A percentile compares a stretch with the other conserved stretches of the same genome.
These are phyloP conservation scores for Trichoderma koningii DNA, from an alignment of 2,329 filamentous ascomycete species.

Conservation along the genomic window DNA sequence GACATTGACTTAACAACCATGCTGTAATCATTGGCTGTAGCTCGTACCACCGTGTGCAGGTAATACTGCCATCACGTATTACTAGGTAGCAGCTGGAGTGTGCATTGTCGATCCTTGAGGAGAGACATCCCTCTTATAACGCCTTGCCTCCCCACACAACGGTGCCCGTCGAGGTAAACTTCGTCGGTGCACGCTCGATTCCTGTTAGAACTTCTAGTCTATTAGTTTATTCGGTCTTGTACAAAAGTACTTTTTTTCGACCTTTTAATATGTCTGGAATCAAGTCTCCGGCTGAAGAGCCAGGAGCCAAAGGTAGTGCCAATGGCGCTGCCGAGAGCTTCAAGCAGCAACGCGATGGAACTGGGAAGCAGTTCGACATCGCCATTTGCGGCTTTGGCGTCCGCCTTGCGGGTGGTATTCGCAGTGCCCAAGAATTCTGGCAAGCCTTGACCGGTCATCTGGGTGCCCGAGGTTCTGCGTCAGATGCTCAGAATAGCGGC, in stretches of 20 bases:
- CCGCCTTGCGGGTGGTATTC: constrained; percentile 20
- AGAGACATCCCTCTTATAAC: background rate
- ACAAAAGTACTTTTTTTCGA: background rate
- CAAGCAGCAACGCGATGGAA: background rate
- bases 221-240: background rate
- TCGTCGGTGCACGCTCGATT: background rate
- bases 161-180: background rate
- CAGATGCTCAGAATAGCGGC: background rate
- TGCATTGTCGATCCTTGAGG: background rate
- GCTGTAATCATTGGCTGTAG: background rate
- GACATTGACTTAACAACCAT: background rate
- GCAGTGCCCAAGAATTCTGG: constrained; percentile 11
- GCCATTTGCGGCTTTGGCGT: constrained; percentile 25
- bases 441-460: background rate
- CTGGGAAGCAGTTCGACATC: constrained; percentile 31
- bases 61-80: background rate
- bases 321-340: background rate
- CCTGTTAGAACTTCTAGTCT: too few species aligned
- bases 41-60: background rate
- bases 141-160: too few species aligned
- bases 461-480: constrained; percentile 2
- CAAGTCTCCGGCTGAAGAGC: background rate
- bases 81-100: background rate
- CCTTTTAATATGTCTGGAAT: constrained; percentile 8
- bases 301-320: background rate